Evolutionary conservation across 2,329 filamentous ascomycete species (phyloP).

Genomic region (Aureobasidium sp.): DNA sequence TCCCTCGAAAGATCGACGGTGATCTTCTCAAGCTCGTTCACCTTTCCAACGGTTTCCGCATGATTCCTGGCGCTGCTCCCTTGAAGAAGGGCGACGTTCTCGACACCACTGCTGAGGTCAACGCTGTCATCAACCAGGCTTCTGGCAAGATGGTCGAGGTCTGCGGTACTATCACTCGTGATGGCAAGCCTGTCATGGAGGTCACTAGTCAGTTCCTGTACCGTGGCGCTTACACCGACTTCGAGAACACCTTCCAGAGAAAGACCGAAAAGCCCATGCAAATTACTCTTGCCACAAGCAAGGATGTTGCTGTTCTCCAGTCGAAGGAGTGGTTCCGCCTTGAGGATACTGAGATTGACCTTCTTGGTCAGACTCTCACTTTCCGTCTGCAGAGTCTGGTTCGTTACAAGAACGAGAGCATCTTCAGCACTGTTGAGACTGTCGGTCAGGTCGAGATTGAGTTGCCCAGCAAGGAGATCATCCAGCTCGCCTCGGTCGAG

Average conservation of each 20-base stretch:
- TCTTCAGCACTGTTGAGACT: constrained; percentile 89
- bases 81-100: constrained; percentile 93
- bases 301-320: constrained; percentile 86
- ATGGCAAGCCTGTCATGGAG: constrained; percentile 86
- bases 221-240: constrained; percentile 86
- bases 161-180: constrained; percentile 88
- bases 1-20: constrained; percentile 91
- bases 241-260: constrained; percentile 96
- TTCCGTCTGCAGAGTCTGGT: constrained; percentile 93
- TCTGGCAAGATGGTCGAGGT: constrained; percentile 99
- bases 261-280: constrained; percentile 95
- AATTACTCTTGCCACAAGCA: constrained; percentile 75
- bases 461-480: constrained; percentile 91
- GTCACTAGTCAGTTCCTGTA: constrained; percentile 98
- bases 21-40: constrained; percentile 95
- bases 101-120: constrained; percentile 89
- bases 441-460: constrained; percentile 88
- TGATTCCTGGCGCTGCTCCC: constrained; percentile 91
- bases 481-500: constrained; percentile 94
- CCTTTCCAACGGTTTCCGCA: constrained; percentile 94
- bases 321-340: constrained; percentile 98
- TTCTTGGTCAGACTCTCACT: constrained; percentile 85
- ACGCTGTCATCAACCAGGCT: constrained; percentile 95
- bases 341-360: constrained; percentile 74
- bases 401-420: constrained; percentile 87